Evolutionary conservation across 176 grass and related monocot species (phyloP).

Genomic region (Hyparrhenia diplandra): DNA sequence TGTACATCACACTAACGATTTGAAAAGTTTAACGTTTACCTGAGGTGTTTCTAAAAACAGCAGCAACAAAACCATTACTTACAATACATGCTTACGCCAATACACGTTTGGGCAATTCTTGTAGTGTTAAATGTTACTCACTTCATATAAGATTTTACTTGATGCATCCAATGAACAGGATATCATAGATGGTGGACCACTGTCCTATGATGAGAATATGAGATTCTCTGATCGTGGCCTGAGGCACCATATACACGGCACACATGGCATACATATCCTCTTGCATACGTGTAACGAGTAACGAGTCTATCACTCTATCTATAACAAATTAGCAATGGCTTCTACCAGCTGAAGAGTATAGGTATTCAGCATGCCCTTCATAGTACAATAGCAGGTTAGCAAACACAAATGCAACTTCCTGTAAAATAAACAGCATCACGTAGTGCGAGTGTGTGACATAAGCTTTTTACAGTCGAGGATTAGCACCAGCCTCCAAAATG

Average conservation of each 20-base stretch:
- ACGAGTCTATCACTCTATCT: conserved; percentile 8
- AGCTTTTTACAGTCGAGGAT: not conserved
- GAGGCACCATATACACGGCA: not conserved
- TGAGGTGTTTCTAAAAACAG: not conserved
- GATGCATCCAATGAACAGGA: not conserved
- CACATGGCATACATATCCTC: conserved; percentile 17
- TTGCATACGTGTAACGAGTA: not conserved
- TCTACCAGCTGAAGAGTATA: not conserved
- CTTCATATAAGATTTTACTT: not conserved
- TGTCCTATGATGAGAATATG: conserved; percentile 13
- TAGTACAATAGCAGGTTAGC: not conserved
- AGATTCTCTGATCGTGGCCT: conserved; percentile 10
- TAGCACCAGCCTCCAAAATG: not conserved
- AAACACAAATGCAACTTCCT: not conserved
- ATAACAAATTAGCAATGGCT: not conserved
- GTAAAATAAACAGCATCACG: not conserved
- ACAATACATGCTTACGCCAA: conserved; percentile 8
- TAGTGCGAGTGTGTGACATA: not conserved
- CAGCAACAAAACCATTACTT: not conserved
- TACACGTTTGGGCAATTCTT: not conserved
- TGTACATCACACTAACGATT: not conserved
- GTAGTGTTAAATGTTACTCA: not conserved
- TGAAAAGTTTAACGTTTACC: not conserved
- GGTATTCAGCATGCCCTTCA: not conserved
- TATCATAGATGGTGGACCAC: conserved; percentile 1